Percentiles rank a stretch among this genome's conserved stretches.
Conservation (phyloP, 805 yeast genomes). For the Metschnikowia drakensbergensis region DNA sequence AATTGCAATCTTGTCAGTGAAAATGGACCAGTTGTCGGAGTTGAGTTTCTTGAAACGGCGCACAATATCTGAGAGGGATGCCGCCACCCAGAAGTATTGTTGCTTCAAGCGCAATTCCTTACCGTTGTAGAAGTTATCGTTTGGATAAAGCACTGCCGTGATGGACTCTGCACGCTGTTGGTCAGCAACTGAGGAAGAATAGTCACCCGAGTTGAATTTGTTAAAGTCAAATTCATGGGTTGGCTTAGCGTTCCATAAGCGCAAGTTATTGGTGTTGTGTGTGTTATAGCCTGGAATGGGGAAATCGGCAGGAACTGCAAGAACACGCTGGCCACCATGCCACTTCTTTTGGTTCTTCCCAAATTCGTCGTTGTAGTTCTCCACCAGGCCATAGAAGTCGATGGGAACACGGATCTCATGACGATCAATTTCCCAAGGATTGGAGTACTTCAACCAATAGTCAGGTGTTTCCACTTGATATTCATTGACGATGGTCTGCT, state of each 20-base stretch:
- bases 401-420: conserved; percentile 84
- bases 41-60: conserved; percentile 79
- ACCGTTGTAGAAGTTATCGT: conserved; percentile 88
- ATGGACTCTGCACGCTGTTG: conserved; percentile 90
- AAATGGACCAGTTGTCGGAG: conserved; percentile 71
- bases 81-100: conserved; percentile 96
- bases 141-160: conserved; percentile 89
- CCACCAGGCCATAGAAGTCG: conserved; percentile 81
- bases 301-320: conserved; percentile 87
- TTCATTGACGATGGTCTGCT: conserved; percentile 85
- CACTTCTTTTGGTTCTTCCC: conserved; percentile 62
- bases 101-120: conserved; percentile 90
- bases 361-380: conserved; percentile 48
- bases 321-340: conserved; percentile 85
- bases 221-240: conserved; percentile 87
- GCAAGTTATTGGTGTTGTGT: conserved; percentile 76
- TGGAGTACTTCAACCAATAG: conserved; percentile 83
- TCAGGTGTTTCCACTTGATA: conserved; percentile 94
- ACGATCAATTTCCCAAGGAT: conserved; percentile 93
- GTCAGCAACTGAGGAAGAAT: conserved; percentile 72
- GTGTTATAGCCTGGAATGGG: conserved; percentile 92
- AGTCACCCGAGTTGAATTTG: conserved; percentile 89
- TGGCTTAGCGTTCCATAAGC: conserved; percentile 88
- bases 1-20: conserved; percentile 83
- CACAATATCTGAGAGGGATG: conserved; percentile 85